Percentiles rank a stretch among this genome's conserved stretches.
Evolutionary conservation across 2,329 filamentous ascomycete species (phyloP).

Genomic region (Cadophora gregata): DNA sequence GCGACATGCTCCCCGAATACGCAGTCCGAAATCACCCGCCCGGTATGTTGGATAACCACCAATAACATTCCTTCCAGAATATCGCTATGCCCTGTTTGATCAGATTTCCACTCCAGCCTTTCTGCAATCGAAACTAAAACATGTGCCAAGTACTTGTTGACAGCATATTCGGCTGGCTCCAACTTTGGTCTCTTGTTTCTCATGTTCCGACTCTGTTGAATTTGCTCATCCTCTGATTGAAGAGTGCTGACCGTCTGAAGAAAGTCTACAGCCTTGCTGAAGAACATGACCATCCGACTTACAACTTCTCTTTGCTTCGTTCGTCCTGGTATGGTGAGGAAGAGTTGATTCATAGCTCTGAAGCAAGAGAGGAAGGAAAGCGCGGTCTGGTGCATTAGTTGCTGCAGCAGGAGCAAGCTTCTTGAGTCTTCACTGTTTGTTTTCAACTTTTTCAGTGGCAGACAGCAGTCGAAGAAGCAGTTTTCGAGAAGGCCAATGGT

Average conservation of each 20-base stretch:
- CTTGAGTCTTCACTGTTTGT: conserved; percentile 21
- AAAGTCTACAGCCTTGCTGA: conserved; percentile 27
- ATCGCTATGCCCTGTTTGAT: conserved; percentile 40
- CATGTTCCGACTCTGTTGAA: background rate
- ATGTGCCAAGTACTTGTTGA: conserved; percentile 33
- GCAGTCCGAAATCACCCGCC: conserved; percentile 48
- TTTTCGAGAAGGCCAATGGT: conserved; percentile 31
- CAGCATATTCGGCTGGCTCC: conserved; percentile 32
- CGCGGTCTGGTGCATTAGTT: conserved; percentile 33
- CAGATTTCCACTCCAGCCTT: conserved; percentile 34
- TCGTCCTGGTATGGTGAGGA: conserved; percentile 35
- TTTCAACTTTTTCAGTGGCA: conserved; percentile 27
- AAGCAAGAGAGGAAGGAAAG: conserved; percentile 35
- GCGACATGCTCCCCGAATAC: conserved; percentile 47
- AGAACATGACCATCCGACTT: conserved; percentile 35
- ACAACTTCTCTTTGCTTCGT: conserved; percentile 28
- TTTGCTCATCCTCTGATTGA: conserved; percentile 30
- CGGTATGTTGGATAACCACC: conserved; percentile 47
- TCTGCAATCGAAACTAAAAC: conserved; percentile 31
- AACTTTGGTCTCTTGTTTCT: conserved; percentile 21
- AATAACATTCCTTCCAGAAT: conserved; percentile 51
- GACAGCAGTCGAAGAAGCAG: conserved; percentile 29
- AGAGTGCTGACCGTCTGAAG: conserved; percentile 26
- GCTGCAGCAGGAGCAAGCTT: conserved; percentile 28
- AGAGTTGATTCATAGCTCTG: conserved; percentile 33